These are phyloP conservation scores for Selenicereus undatus DNA, from an alignment of 148 eudicot species.

Conservation along the genomic window DNA sequence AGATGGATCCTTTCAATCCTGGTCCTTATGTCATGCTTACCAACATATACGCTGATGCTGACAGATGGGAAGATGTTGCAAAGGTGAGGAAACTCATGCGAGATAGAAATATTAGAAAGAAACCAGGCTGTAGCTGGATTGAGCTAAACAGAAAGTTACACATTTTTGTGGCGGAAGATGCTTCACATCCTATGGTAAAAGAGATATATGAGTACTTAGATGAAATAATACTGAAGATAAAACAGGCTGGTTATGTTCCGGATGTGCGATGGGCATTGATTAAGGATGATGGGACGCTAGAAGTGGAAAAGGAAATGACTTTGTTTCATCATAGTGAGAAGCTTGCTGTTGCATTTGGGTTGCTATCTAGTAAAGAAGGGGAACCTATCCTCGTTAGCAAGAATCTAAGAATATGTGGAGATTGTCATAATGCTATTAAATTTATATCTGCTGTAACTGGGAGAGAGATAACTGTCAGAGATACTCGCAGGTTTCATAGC, in stretches of 20 bases:
- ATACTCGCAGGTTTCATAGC: slow-evolving; percentile 67
- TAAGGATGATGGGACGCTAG: slow-evolving; percentile 45
- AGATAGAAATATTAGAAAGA: slow-evolving; percentile 53
- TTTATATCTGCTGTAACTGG: slow-evolving; percentile 48
- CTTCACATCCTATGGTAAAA: slow-evolving; percentile 57
- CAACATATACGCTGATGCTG: slow-evolving; percentile 55
- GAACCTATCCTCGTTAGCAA: slow-evolving; percentile 61
- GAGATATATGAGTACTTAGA: slow-evolving; percentile 49
- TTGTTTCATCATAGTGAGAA: slow-evolving; percentile 74
- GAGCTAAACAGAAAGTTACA: slow-evolving; percentile 60
- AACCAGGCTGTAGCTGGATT: slow-evolving; percentile 85
- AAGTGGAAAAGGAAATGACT: slow-evolving; percentile 41
- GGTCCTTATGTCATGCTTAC: slow-evolving; percentile 71
- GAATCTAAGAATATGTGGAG: slow-evolving; percentile 82
- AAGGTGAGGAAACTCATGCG: slow-evolving; percentile 54
- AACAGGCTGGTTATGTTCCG: slow-evolving; percentile 56
- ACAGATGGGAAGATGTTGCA: slow-evolving; percentile 67
- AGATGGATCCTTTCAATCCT: slow-evolving; percentile 62
- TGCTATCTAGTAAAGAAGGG: slow-evolving; percentile 47
- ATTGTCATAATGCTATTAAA: slow-evolving; percentile 76
- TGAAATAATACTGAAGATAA: slow-evolving; percentile 46
- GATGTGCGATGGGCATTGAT: slow-evolving; percentile 55
- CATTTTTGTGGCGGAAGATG: slow-evolving; percentile 70
- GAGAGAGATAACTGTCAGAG: slow-evolving; percentile 79
- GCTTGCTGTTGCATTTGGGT: slow-evolving; percentile 72